phyloP scores from a whole-genome alignment of 768 basidiomycete species.

The Fomitopsis serialis region DNA sequence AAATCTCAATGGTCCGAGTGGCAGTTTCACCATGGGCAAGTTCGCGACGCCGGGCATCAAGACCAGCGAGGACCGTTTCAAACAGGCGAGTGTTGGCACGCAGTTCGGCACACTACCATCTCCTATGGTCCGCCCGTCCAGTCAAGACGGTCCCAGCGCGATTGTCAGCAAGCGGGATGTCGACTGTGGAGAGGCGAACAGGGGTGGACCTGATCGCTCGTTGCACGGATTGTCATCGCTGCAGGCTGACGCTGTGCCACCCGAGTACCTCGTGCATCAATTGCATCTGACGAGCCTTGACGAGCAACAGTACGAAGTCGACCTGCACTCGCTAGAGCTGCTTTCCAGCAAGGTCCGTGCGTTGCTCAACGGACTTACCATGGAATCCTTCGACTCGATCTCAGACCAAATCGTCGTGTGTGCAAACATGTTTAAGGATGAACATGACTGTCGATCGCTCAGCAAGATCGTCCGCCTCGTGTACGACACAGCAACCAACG shows the following conservation, averaged over 20 bases:
- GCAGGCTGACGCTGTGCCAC: conserved; percentile 56
- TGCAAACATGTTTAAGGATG: conserved; percentile 90
- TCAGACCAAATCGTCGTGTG: conserved; percentile 92
- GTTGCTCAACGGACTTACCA: conserved; percentile 91
- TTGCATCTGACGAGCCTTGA: conserved; percentile 55
- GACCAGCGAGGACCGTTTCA: conserved; percentile 68
- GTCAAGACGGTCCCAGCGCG: conserved; percentile 45
- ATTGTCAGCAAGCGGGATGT: conserved; percentile 73
- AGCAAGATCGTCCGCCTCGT: conserved; percentile 95
- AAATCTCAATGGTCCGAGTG: conserved; percentile 27
- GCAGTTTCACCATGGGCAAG: conserved; percentile 55
- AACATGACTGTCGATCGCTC: conserved; percentile 89
- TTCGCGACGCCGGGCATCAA: conserved; percentile 56
- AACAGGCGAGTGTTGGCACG: conserved; percentile 33
- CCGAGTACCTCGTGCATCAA: conserved; percentile 74
- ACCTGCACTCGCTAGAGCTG: conserved; percentile 73
- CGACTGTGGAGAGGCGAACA: conserved; percentile 58
- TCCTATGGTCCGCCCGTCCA: conserved; percentile 61
- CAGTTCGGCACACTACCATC: conserved; percentile 48
- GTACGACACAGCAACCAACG: conserved; percentile 97
- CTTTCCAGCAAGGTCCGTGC: conserved; percentile 92
- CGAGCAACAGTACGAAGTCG: conserved; percentile 37
- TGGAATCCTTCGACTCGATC: conserved; percentile 95
- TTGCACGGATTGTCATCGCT: conserved; percentile 18
- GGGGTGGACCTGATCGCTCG: conserved; percentile 28